Percentiles rank a stretch among this genome's conserved stretches.
phyloP scores from a whole-genome alignment of 768 basidiomycete species.

The Suillus subluteus region DNA sequence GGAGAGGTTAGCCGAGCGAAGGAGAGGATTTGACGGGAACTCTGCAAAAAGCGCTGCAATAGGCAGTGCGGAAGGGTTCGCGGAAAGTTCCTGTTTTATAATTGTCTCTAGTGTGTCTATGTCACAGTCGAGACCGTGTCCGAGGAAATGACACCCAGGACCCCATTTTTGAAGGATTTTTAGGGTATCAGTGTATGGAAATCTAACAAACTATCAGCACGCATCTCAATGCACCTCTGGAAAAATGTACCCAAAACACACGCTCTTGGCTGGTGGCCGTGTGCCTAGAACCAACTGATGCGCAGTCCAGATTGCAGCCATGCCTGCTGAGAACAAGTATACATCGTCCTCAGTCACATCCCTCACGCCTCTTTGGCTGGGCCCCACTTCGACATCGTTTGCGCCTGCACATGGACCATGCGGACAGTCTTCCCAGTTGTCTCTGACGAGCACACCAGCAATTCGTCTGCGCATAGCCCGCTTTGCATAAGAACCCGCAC shows the following conservation, averaged over 20 bases:
- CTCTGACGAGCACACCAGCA: constrained; percentile 79
- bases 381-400: constrained; percentile 52
- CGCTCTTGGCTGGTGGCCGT: constrained; percentile 71
- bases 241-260: constrained; percentile 85
- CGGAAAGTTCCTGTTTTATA: constrained; percentile 48
- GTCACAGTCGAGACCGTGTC: constrained; percentile 75
- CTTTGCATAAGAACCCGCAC: constrained; percentile 80
- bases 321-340: constrained; percentile 84
- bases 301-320: constrained; percentile 94
- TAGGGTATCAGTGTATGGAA: constrained; percentile 93
- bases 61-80: constrained; percentile 51
- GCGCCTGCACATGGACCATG: constrained; percentile 46
- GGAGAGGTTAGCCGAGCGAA: constrained; percentile 81
- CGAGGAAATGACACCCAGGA: constrained; percentile 89
- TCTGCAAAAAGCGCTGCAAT: constrained; percentile 87
- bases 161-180: constrained; percentile 97
- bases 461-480: constrained; percentile 85
- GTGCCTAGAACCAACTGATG: constrained; percentile 67
- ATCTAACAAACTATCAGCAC: constrained; percentile 49
- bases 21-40: constrained; percentile 93
- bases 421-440: constrained; percentile 41
- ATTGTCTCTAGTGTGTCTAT: constrained; percentile 72
- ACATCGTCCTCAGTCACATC: constrained; percentile 86
- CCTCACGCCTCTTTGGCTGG: constrained; percentile 68
- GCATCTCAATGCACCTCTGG: neutral